Conservation (phyloP, 2,329 filamentous ascomycete genomes). For the Ophiosphaerella herpotricha region DNA sequence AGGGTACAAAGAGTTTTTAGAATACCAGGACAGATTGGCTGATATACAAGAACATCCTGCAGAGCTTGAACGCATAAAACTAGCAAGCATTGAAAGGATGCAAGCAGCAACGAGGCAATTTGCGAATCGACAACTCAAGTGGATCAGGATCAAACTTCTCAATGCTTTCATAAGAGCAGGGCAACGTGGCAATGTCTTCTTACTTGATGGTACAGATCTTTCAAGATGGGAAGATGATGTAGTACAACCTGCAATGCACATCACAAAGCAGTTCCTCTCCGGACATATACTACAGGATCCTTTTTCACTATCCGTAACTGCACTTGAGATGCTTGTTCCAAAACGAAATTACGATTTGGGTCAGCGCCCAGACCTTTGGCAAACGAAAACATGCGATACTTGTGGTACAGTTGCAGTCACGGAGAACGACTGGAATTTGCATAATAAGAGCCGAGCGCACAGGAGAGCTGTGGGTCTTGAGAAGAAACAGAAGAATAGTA, state of each 20-base stretch:
- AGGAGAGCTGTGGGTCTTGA: slow-evolving; percentile 39
- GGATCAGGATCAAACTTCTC: slow-evolving; percentile 84
- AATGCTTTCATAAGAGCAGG: slow-evolving; percentile 65
- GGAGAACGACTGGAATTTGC: slow-evolving; percentile 62
- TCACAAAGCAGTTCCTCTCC: slow-evolving; percentile 68
- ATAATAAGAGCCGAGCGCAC: slow-evolving; percentile 62
- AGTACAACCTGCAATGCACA: slow-evolving; percentile 63
- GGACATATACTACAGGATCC: slow-evolving; percentile 58
- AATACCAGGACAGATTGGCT: slow-evolving; percentile 60
- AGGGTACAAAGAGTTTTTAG: slow-evolving; percentile 87
- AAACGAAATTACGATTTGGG: slow-evolving; percentile 57
- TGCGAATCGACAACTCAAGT: slow-evolving; percentile 79
- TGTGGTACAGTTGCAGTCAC: slow-evolving; percentile 66
- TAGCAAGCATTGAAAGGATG: slow-evolving; percentile 70
- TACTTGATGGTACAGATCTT: slow-evolving; percentile 79
- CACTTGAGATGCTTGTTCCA: slow-evolving; percentile 61
- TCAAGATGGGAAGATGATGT: slow-evolving; percentile 67
- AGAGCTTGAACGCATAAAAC: slow-evolving; percentile 61
- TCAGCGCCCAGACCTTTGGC: slow-evolving; percentile 52
- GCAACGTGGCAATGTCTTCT: slow-evolving; percentile 65
- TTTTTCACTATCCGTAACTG: slow-evolving; percentile 58
- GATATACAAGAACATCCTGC: slow-evolving; percentile 29
- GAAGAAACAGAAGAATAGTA: slow-evolving; percentile 32
- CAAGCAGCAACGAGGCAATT: slow-evolving; percentile 87
- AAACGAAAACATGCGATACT: slow-evolving; percentile 67